Evolutionary conservation across 495 filamentous ascomycete genomes (phyloP).

Genomic region (Penicillium coffeae): DNA sequence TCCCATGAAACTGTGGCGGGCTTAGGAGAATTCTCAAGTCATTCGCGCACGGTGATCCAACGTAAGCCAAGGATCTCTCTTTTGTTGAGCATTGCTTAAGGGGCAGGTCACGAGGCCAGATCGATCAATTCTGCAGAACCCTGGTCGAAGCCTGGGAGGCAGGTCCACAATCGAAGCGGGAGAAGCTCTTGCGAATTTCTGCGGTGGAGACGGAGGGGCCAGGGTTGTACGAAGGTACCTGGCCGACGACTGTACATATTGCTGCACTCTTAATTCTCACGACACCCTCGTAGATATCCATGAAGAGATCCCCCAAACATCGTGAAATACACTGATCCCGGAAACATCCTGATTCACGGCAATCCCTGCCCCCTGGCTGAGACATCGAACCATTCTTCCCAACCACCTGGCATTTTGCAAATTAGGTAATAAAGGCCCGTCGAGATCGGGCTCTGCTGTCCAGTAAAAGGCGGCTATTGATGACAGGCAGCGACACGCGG

Average conservation of each 20-base stretch:
- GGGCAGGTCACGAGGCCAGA: conserved; percentile 17
- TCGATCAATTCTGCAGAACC: conserved; percentile 30
- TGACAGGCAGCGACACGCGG: background rate
- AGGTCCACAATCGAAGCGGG: conserved; percentile 50
- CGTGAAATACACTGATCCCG: too few relatives aligned
- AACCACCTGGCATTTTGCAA: background rate
- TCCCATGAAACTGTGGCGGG: background rate
- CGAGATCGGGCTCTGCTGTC: conserved; percentile 4
- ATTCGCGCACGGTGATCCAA: too few relatives aligned
- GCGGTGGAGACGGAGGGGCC: conserved; percentile 27
- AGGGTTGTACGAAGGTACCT: conserved; percentile 8
- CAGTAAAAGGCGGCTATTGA: background rate
- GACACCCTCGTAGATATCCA: background rate
- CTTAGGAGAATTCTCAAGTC: background rate
- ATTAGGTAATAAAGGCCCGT: conserved; percentile 8
- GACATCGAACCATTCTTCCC: conserved; percentile 1
- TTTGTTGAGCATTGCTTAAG: too few relatives aligned
- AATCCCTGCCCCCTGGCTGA: background rate
- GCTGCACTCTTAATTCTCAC: background rate
- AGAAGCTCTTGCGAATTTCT: conserved; percentile 39
- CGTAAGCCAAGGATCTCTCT: conserved; percentile 9
- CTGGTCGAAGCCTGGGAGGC: conserved; percentile 32
- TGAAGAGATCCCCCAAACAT: too few relatives aligned
- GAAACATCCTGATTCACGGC: too few relatives aligned
- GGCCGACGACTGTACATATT: conserved; percentile 2